A percentile compares a stretch with the other conserved stretches of the same genome.
These are phyloP conservation scores for Tetraselmis chui DNA, from an alignment of 139 green algal species.

Conservation along the genomic window DNA sequence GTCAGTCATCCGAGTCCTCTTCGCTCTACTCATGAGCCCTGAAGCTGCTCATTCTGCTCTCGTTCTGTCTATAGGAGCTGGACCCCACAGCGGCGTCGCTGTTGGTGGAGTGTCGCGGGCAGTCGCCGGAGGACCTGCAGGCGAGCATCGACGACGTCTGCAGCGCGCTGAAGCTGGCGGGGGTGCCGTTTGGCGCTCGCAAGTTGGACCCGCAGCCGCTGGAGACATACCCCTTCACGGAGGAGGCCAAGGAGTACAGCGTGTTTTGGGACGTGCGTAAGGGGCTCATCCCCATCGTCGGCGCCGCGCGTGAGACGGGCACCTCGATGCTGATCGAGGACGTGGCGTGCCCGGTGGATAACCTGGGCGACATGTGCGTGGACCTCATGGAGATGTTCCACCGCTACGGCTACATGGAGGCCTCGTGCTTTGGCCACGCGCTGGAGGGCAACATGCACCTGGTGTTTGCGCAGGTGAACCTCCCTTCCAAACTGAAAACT, in stretches of 20 bases:
- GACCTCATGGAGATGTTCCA: slow-evolving; percentile 93
- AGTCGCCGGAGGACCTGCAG: slow-evolving; percentile 49
- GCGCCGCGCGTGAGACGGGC: slow-evolving; percentile 74
- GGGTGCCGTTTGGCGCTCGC: slow-evolving; percentile 66
- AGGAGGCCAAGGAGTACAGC: slow-evolving; percentile 74
- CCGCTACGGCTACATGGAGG: slow-evolving; percentile 80
- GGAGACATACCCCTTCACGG: slow-evolving; percentile 74
- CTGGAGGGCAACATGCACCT: slow-evolving; percentile 97
- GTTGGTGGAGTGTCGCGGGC: slow-evolving; percentile 90
- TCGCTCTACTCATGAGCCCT: too few relatives aligned
- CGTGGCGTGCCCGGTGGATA: slow-evolving; percentile 92
- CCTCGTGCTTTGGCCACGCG: slow-evolving; percentile 92
- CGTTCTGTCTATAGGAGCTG: too few relatives aligned
- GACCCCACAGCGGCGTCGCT: slow-evolving; percentile 71
- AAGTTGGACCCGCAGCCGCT: slow-evolving; percentile 42
- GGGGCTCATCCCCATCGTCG: slow-evolving; percentile 95
- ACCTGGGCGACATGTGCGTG: slow-evolving; percentile 90
- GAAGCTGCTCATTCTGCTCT: too few relatives aligned
- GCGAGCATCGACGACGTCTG: slow-evolving; percentile 36
- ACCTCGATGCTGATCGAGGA: slow-evolving; percentile 97
- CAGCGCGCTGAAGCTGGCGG: slow-evolving; percentile 24
- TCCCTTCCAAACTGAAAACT: too few relatives aligned
- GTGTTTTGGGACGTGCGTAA: slow-evolving; percentile 93
- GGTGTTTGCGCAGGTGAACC: slow-evolving; percentile 81
- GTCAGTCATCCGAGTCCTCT: too few relatives aligned